Evolutionary conservation across 495 filamentous ascomycete genomes (phyloP).

Genomic region (Penicillium riverlandense): DNA sequence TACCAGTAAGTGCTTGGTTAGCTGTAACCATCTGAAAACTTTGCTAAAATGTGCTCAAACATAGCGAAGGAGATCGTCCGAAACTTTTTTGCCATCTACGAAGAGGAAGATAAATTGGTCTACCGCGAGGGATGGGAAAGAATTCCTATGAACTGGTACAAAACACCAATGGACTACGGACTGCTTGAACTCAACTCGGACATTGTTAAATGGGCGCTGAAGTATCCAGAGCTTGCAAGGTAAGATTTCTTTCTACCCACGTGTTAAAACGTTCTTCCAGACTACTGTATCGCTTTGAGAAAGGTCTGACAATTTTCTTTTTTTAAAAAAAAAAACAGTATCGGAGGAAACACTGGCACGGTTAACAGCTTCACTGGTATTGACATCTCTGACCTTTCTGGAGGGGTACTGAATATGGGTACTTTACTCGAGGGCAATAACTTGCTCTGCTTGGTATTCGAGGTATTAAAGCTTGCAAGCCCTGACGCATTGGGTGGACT

Average conservation of each 20-base stretch:
- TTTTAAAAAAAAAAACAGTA: constrained; percentile 21
- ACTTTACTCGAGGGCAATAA: constrained; percentile 39
- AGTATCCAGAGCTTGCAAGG: constrained; percentile 31
- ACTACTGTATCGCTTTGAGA: too few relatives aligned
- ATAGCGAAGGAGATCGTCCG: constrained; percentile 32
- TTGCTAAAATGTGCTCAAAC: too few relatives aligned
- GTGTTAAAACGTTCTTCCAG: constrained; percentile 2
- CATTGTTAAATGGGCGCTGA: constrained; percentile 26
- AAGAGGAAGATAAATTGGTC: constrained; percentile 26
- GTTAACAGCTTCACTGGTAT: constrained; percentile 50
- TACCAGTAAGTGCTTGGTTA: constrained; percentile 18
- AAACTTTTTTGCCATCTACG: constrained; percentile 41
- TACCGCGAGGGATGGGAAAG: constrained; percentile 43
- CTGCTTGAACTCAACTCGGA: constrained; percentile 32
- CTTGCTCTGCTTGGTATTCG: constrained; percentile 40
- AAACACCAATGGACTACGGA: constrained; percentile 33
- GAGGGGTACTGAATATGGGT: constrained; percentile 37
- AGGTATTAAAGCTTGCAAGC: constrained; percentile 31
- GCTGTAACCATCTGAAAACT: too few relatives aligned
- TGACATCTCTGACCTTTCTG: constrained; percentile 40
- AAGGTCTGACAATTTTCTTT: background rate
- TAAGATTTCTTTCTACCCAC: constrained; percentile 1
- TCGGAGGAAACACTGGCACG: constrained; percentile 52
- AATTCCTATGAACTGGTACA: constrained; percentile 58
- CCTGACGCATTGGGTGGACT: constrained; percentile 33